Percentiles rank a stretch among this genome's conserved stretches.
Conservation (phyloP, 331 rosid genomes). For the Cydonia oblonga region DNA sequence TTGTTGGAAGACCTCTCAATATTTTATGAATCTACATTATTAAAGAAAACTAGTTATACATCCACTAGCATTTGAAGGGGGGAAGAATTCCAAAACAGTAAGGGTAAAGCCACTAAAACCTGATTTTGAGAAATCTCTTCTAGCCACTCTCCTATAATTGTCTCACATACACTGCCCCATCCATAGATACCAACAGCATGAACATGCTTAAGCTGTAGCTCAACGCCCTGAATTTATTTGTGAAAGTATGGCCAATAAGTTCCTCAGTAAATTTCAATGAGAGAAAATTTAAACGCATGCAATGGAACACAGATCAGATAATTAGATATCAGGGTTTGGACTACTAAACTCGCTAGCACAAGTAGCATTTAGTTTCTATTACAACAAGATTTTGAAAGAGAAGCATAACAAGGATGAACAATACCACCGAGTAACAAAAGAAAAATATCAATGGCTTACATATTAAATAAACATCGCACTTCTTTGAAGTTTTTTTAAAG, state of each 20-base stretch:
- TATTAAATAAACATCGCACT: not conserved
- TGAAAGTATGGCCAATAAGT: constrained; percentile 8
- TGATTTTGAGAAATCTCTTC: constrained; percentile 90
- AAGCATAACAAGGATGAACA: not conserved
- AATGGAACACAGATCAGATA: not conserved
- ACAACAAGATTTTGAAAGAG: not conserved
- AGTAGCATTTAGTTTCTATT: too few species aligned
- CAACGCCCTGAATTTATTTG: constrained; percentile 60
- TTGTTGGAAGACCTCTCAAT: constrained; percentile 73
- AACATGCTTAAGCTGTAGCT: constrained; percentile 78
- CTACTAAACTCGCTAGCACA: too few species aligned
- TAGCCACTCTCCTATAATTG: constrained; percentile 78
- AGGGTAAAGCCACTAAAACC: constrained; percentile 29
- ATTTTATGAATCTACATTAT: constrained; percentile 61
- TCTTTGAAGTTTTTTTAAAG: not conserved
- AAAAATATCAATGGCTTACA: not conserved
- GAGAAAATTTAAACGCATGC: not conserved
- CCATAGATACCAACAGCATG: constrained; percentile 84
- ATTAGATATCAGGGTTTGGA: not conserved
- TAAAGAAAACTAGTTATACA: constrained; percentile 5
- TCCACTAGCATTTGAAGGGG: constrained; percentile 1
- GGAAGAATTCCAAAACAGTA: constrained; percentile 8
- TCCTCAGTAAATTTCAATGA: constrained; percentile 6
- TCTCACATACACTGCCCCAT: constrained; percentile 87
- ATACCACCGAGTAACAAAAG: not conserved